Percentiles rank a stretch among this genome's conserved stretches.
Evolutionary conservation across 306 rosid genomes (phyloP).

Genomic region (Carpinus fangiana): DNA sequence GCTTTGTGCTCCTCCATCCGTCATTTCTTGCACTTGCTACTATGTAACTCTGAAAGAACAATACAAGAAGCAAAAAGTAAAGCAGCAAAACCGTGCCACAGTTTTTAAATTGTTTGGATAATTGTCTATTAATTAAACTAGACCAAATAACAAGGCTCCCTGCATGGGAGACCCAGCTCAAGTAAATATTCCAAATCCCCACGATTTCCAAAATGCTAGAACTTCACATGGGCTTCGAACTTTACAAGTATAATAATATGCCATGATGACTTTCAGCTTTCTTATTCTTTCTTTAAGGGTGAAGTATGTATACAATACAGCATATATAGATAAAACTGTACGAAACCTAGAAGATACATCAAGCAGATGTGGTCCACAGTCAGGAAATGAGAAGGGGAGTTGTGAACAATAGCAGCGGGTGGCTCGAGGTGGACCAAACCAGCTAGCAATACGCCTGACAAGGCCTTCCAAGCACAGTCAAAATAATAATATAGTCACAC

Average conservation of each 20-base stretch:
- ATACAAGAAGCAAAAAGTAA: not conserved
- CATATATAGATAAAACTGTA: slow-evolving; percentile 6
- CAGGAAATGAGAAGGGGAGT: slow-evolving; percentile 33
- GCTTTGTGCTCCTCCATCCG: not conserved
- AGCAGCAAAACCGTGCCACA: not conserved
- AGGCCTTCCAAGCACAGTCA: slow-evolving; percentile 26
- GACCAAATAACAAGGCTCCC: slow-evolving; percentile 24
- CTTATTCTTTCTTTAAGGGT: slow-evolving; percentile 12
- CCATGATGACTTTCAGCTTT: slow-evolving; percentile 25
- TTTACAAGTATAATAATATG: slow-evolving; percentile 20
- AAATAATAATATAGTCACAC: slow-evolving; percentile 10
- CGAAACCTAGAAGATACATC: slow-evolving; percentile 12
- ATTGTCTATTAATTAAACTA: slow-evolving; percentile 4
- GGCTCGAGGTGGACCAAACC: slow-evolving; percentile 67
- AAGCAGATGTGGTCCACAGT: slow-evolving; percentile 40
- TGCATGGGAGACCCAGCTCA: slow-evolving; percentile 3
- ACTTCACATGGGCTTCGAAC: slow-evolving; percentile 37
- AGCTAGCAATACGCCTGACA: slow-evolving; percentile 34
- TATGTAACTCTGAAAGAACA: not conserved
- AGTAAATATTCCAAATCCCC: slow-evolving; percentile 29
- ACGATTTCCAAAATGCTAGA: slow-evolving; percentile 26
- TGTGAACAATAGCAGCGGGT: slow-evolving; percentile 40
- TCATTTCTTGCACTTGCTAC: not conserved
- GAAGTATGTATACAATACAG: not conserved
- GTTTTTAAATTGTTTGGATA: not conserved